phyloP scores from a whole-genome alignment of 2,329 filamentous ascomycete genomes.

The Zalaria obscura region DNA sequence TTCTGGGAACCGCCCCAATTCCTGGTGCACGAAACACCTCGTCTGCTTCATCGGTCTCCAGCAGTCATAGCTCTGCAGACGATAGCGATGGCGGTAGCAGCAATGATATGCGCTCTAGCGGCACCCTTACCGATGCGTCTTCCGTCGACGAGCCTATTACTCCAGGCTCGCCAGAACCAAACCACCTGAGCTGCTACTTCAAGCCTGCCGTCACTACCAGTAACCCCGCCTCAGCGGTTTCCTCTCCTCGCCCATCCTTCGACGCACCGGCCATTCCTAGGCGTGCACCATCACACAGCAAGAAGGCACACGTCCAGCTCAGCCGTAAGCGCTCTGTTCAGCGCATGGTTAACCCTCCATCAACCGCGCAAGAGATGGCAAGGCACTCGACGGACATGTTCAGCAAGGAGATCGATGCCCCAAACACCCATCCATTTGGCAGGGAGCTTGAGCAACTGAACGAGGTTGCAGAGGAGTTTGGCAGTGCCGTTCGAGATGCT shows the following conservation, averaged over 20 bases:
- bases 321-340: conserved; percentile 52
- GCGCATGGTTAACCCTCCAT: conserved; percentile 22
- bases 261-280: conserved; percentile 57
- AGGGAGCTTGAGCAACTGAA: conserved; percentile 84
- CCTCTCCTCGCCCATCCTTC: conserved; percentile 31
- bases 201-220: conserved; percentile 29
- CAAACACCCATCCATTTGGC: conserved; percentile 61
- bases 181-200: conserved; percentile 44
- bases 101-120: conserved; percentile 42
- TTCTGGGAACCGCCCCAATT: conserved; percentile 27
- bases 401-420: conserved; percentile 20
- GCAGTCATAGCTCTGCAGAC: conserved; percentile 45
- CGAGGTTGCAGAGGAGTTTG: conserved; percentile 83
- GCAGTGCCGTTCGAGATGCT: conserved; percentile 41
- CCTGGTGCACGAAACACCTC: conserved; percentile 11
- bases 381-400: conserved; percentile 35
- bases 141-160: conserved; percentile 28
- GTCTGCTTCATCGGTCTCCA: conserved; percentile 19
- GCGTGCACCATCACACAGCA: conserved; percentile 76
- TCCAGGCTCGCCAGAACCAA: conserved; percentile 35
- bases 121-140: conserved; percentile 54
- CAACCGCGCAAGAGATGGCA: conserved; percentile 39
- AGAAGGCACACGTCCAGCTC: conserved; percentile 66
- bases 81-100: conserved; percentile 57
- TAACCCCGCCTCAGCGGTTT: conserved; percentile 42